phyloP scores from a whole-genome alignment of 2,329 filamentous ascomycete species.

The Monilinia fructigena region DNA sequence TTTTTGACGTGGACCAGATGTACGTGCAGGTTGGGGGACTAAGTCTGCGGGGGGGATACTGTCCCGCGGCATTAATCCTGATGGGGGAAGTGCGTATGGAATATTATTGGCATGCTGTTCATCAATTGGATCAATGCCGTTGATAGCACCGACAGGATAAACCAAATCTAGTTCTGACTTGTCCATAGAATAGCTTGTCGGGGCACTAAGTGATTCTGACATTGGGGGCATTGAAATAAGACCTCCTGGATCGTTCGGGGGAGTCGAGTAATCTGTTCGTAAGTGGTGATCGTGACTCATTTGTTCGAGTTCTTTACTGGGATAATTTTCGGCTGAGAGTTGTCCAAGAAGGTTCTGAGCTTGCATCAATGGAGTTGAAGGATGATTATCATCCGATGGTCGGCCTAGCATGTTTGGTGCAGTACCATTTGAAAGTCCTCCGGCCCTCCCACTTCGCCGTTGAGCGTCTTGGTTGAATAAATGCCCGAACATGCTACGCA shows the following conservation, averaged over 20 bases:
- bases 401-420: conserved; percentile 29
- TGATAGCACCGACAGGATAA: conserved; percentile 85
- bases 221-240: conserved; percentile 41
- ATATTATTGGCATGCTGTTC: conserved; percentile 94
- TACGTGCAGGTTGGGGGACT: conserved; percentile 44
- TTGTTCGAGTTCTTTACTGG: conserved; percentile 64
- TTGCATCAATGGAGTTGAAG: conserved; percentile 66
- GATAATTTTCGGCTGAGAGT: conserved; percentile 62
- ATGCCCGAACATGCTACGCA: conserved; percentile 69
- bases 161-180: conserved; percentile 67
- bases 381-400: conserved; percentile 52
- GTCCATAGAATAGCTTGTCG: conserved; percentile 45
- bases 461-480: conserved; percentile 64
- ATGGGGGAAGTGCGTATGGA: conserved; percentile 74
- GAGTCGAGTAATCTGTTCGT: conserved; percentile 38
- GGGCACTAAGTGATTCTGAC: conserved; percentile 45
- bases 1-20: conserved; percentile 44
- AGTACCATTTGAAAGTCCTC: conserved; percentile 42
- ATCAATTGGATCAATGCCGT: conserved; percentile 93
- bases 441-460: conserved; percentile 57
- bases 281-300: conserved; percentile 48
- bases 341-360: conserved; percentile 65
- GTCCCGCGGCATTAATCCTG: conserved; percentile 43
- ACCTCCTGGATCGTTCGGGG: conserved; percentile 36
- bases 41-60: conserved; percentile 46